phyloP scores from a whole-genome alignment of 2,329 filamentous ascomycete genomes.

The Ophiostoma himal-ulmi region DNA sequence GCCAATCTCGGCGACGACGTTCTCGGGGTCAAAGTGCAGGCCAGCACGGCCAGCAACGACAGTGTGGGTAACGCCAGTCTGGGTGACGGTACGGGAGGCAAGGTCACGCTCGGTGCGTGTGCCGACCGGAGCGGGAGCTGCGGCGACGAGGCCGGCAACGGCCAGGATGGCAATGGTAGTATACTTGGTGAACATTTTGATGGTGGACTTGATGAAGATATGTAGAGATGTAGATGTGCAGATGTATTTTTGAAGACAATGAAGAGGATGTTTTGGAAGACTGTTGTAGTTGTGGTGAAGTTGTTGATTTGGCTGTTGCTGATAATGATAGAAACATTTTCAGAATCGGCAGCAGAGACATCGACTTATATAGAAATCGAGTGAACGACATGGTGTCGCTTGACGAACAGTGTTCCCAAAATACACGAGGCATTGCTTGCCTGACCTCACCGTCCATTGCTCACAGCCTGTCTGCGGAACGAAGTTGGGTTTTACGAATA shows the following conservation, averaged over 20 bases:
- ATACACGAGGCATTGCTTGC: neutral
- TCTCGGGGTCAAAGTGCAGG: constrained; percentile 47
- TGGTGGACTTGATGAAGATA: neutral
- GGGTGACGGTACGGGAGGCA: constrained; percentile 33
- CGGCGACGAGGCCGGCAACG: constrained; percentile 30
- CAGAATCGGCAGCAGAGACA: neutral
- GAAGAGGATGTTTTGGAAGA: neutral
- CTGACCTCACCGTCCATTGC: neutral
- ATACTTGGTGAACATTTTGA: constrained; percentile 23
- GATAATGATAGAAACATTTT: neutral
- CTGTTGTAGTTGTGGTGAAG: neutral
- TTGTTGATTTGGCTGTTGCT: neutral
- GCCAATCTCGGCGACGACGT: constrained; percentile 43
- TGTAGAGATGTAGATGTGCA: neutral
- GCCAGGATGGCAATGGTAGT: constrained; percentile 26
- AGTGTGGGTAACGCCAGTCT: constrained; percentile 41
- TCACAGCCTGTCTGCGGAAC: neutral
- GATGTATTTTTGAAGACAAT: neutral
- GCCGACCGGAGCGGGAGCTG: constrained; percentile 30
- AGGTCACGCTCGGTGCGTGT: constrained; percentile 22
- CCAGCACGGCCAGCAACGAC: constrained; percentile 42
- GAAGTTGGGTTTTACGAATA: too few species aligned
- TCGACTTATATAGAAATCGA: neutral
- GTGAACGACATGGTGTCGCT: neutral
- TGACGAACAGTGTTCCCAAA: neutral